Evolutionary conservation across 176 grass and related monocot genomes (phyloP).

Genomic region (Panicum miliaceum): DNA sequence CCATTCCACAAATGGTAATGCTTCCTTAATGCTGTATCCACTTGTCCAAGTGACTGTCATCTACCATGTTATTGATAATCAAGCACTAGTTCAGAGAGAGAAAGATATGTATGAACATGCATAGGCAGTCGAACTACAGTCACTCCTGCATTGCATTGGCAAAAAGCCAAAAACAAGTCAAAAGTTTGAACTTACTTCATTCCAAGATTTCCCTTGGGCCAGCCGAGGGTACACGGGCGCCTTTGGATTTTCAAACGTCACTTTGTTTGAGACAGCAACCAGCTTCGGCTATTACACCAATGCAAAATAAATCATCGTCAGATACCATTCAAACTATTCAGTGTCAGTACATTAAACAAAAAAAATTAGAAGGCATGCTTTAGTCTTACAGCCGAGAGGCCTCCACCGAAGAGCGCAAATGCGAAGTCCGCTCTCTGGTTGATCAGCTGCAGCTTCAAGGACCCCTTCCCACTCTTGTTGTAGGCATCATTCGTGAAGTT

Average conservation of each 20-base stretch:
- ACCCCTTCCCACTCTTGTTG: conserved; percentile 49
- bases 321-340: not conserved
- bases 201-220: conserved; percentile 79
- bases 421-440: conserved; percentile 67
- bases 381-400: conserved; percentile 51
- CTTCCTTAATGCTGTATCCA: conserved; percentile 70
- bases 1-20: conserved; percentile 86
- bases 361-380: conserved; percentile 4
- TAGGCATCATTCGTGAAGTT: conserved; percentile 52
- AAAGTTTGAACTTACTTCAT: conserved; percentile 58
- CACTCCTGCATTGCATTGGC: not conserved
- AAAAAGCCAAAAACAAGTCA: not conserved
- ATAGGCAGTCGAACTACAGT: not conserved
- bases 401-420: conserved; percentile 59
- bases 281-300: conserved; percentile 63
- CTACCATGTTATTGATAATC: conserved; percentile 29
- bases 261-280: conserved; percentile 65
- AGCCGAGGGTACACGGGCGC: conserved; percentile 74
- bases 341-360: not conserved
- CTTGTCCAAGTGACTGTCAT: conserved; percentile 94
- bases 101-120: not conserved
- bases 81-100: not conserved
- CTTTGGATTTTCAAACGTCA: conserved; percentile 72
- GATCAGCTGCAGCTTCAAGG: conserved; percentile 64
- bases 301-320: not conserved